Percentiles rank a stretch among this genome's conserved stretches.
phyloP scores from a whole-genome alignment of 139 green algal species.

The Micractinium conductrix region DNA sequence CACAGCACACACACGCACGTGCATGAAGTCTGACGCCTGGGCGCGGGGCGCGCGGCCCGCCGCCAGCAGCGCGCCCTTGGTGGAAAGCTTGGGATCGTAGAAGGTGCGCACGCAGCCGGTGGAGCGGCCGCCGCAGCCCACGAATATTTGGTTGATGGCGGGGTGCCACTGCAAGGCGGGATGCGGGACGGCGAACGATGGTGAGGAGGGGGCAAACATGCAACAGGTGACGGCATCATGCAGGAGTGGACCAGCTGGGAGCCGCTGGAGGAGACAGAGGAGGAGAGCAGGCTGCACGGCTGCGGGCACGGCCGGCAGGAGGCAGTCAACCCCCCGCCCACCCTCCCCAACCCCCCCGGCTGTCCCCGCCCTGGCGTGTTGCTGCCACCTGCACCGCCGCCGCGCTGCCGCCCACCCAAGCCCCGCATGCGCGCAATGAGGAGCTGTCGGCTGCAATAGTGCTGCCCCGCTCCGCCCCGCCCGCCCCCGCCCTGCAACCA shows the following conservation, averaged over 20 bases:
- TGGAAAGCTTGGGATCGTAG: constrained; percentile 80
- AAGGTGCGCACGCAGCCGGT: constrained; percentile 71
- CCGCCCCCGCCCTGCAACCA: background rate
- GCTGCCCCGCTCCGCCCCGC: too few relatives aligned
- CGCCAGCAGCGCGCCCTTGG: constrained; percentile 79
- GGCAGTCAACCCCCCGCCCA: too few relatives aligned
- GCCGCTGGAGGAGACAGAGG: background rate
- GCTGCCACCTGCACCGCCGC: too few relatives aligned
- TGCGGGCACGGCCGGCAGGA: too few relatives aligned
- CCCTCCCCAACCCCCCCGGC: too few relatives aligned
- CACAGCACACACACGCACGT: too few relatives aligned
- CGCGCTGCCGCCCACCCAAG: too few relatives aligned
- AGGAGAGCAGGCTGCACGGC: too few relatives aligned
- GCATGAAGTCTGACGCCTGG: constrained; percentile 2
- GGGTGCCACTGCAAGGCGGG: constrained; percentile 77
- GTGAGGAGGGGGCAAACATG: background rate
- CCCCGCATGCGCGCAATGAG: too few relatives aligned
- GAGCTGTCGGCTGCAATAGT: too few relatives aligned
- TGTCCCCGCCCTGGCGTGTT: too few relatives aligned
- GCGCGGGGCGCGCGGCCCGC: constrained; percentile 59
- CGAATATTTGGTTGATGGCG: constrained; percentile 94
- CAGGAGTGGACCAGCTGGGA: too few relatives aligned
- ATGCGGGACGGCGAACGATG: background rate
- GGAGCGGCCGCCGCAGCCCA: constrained; percentile 73
- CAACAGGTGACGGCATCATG: background rate